Percentiles rank a stretch among this genome's conserved stretches.
Conservation (phyloP, 2,329 filamentous ascomycete species). For the Botrytis medusae region DNA sequence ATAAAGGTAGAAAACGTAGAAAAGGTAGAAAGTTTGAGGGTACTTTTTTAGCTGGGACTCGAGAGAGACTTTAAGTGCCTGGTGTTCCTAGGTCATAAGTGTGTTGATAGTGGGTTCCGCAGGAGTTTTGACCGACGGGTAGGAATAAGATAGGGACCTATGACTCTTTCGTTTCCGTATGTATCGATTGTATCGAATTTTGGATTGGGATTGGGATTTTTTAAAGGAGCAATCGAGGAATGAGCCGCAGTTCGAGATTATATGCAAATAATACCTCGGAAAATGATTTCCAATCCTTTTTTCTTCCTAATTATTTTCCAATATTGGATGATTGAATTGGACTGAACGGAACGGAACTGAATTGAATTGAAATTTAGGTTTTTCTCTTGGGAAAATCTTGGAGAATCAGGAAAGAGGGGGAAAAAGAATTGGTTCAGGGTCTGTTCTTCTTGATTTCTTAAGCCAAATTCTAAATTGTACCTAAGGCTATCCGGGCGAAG, state of each 20-base stretch:
- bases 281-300: not conserved
- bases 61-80: not conserved
- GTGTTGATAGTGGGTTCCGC: not conserved
- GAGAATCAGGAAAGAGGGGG: not conserved
- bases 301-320: not conserved
- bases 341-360: not conserved
- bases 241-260: slow-evolving; percentile 13
- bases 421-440: not conserved
- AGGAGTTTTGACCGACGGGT: slow-evolving; percentile 6
- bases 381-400: not conserved
- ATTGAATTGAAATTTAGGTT: not conserved
- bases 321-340: not conserved
- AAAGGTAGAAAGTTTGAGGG: not conserved
- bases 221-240: slow-evolving; percentile 11
- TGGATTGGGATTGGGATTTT: not conserved
- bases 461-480: slow-evolving; percentile 1
- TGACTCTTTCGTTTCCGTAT: not conserved
- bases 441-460: slow-evolving; percentile 11
- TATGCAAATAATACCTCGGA: not conserved
- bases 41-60: not conserved
- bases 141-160: not conserved
- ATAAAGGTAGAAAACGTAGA: not conserved
- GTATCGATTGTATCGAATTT: not conserved
- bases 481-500: slow-evolving; percentile 4
- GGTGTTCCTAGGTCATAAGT: not conserved